phyloP scores from a whole-genome alignment of 371 early-diverging fungal genomes.

The Thermomucor indicae-seudaticae region DNA sequence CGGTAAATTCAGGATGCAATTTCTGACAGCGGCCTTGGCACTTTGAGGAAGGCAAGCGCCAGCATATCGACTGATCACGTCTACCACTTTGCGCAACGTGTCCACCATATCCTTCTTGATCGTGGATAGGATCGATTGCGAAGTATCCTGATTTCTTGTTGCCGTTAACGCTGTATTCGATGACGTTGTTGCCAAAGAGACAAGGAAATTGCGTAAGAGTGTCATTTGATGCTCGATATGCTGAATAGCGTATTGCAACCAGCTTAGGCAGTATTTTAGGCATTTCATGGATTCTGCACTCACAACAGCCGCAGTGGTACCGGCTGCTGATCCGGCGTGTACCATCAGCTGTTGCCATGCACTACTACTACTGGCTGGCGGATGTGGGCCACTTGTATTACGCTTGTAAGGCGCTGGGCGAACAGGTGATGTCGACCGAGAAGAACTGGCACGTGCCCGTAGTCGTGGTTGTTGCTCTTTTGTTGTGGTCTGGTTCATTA shows the following conservation, averaged over 20 bases:
- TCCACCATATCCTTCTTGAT: constrained; percentile 82
- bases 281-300: constrained; percentile 78
- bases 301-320: constrained; percentile 67
- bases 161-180: constrained; percentile 1
- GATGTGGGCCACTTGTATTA: constrained; percentile 5
- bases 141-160: constrained; percentile 16
- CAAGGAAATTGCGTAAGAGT: constrained; percentile 61
- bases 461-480: no score
- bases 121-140: constrained; percentile 45
- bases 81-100: constrained; percentile 83
- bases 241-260: constrained; percentile 80
- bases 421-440: constrained; percentile 21
- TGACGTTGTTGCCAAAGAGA: constrained; percentile 40
- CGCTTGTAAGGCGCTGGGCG: constrained; percentile 18
- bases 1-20: constrained; percentile 84
- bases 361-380: constrained; percentile 12
- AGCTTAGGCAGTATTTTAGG: constrained; percentile 75
- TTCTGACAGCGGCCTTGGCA: constrained; percentile 77
- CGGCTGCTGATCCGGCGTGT: constrained; percentile 60
- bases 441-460: no score
- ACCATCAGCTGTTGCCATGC: constrained; percentile 72
- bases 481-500: no score
- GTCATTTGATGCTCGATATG: constrained; percentile 79
- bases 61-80: constrained; percentile 83
- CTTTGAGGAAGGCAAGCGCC: constrained; percentile 81